A percentile compares a stretch with the other conserved stretches of the same genome.
phyloP scores from a whole-genome alignment of 768 basidiomycete species.

The Podaxis pistillaris region DNA sequence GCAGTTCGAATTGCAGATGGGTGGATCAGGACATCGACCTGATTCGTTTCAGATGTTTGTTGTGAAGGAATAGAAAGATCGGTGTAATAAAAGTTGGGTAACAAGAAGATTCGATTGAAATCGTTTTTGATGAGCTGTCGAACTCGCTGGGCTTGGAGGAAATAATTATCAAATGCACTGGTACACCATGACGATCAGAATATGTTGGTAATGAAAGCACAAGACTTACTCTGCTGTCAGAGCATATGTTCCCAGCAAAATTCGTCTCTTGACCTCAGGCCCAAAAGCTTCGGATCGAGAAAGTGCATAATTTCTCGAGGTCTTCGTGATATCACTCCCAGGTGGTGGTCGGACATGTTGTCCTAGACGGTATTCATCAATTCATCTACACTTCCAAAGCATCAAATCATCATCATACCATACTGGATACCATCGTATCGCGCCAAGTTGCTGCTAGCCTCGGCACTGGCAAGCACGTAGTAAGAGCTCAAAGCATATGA shows the following conservation, averaged over 20 bases:
- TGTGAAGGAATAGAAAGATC: neutral
- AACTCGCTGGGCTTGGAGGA: conserved; percentile 86
- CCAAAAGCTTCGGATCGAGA: conserved; percentile 78
- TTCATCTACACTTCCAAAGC: neutral
- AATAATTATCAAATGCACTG: conserved; percentile 98
- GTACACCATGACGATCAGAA: neutral
- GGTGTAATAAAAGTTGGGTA: conserved; percentile 48
- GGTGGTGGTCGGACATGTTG: conserved; percentile 43
- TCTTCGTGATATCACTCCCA: conserved; percentile 43
- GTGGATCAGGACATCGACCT: conserved; percentile 82
- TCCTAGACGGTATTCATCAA: conserved; percentile 33
- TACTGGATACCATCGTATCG: conserved; percentile 87
- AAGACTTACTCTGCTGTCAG: conserved; percentile 81
- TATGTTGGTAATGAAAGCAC: neutral
- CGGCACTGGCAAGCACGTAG: conserved; percentile 93
- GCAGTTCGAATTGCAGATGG: conserved; percentile 88
- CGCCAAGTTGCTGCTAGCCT: conserved; percentile 90
- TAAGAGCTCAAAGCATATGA: conserved; percentile 85
- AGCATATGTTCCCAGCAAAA: conserved; percentile 89
- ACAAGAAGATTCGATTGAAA: conserved; percentile 67
- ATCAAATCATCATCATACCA: conserved; percentile 40
- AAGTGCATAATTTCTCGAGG: conserved; percentile 58
- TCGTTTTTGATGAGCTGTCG: conserved; percentile 71
- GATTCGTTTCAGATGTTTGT: conserved; percentile 13
- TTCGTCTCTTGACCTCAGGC: conserved; percentile 78